phyloP scores from a whole-genome alignment of 2,329 filamentous ascomycete species.

The Penicillium sp. region DNA sequence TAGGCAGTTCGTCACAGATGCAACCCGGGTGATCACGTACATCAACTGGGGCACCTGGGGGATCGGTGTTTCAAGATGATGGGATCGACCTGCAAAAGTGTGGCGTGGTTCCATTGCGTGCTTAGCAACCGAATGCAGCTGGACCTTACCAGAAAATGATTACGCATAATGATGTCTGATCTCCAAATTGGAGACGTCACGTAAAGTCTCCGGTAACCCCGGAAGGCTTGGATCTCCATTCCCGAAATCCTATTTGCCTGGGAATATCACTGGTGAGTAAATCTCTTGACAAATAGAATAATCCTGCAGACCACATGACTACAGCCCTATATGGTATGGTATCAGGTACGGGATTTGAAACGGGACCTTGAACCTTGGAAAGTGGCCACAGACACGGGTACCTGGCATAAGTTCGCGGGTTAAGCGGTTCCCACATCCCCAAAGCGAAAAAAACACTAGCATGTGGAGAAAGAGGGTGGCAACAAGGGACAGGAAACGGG shows the following conservation, averaged over 20 bases:
- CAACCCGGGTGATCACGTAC: constrained; percentile 16
- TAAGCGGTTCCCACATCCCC: constrained; percentile 10
- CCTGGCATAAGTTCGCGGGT: constrained; percentile 19
- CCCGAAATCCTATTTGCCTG: neutral
- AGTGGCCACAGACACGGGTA: constrained; percentile 4
- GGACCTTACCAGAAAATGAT: neutral
- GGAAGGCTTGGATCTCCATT: constrained; percentile 1
- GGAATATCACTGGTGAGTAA: neutral
- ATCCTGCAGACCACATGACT: constrained; percentile 8
- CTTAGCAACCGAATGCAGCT: neutral
- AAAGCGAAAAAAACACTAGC: neutral
- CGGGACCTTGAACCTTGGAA: neutral
- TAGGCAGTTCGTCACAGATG: neutral
- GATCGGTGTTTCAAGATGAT: constrained; percentile 15
- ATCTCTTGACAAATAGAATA: neutral
- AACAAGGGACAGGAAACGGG: constrained; percentile 5
- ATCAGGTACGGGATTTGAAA: constrained; percentile 11
- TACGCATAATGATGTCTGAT: neutral
- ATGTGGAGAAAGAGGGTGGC: constrained; percentile 1
- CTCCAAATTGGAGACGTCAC: constrained; percentile 11
- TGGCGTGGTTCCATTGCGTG: constrained; percentile 22
- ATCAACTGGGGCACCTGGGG: constrained; percentile 14
- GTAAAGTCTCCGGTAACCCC: constrained; percentile 3
- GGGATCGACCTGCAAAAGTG: constrained; percentile 13
- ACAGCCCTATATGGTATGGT: constrained; percentile 13